Conservation (phyloP, 1,284 basidiomycete genomes). For the Ceratobasidium sp. region DNA sequence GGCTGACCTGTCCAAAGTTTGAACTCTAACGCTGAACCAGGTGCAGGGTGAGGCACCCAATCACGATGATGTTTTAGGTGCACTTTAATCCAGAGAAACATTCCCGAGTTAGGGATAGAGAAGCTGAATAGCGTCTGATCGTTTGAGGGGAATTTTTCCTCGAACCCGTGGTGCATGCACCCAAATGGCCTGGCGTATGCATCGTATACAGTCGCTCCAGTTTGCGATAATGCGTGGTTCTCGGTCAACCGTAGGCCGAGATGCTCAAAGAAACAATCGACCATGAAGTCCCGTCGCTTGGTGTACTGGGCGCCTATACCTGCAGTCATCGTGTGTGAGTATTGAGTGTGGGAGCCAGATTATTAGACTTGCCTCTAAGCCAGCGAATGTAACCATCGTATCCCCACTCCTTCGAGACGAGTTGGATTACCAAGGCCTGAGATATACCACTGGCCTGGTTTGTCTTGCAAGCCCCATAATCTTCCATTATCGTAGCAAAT, state of each 20-base stretch:
- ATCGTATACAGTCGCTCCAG: background rate
- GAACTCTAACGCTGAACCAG: slow-evolving; percentile 58
- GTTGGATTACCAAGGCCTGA: slow-evolving; percentile 65
- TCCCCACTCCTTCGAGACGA: slow-evolving; percentile 69
- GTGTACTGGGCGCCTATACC: slow-evolving; percentile 64
- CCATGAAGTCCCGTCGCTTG: slow-evolving; percentile 63
- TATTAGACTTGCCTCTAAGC: slow-evolving; percentile 62
- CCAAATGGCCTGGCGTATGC: slow-evolving; percentile 37
- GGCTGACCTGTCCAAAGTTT: slow-evolving; percentile 57
- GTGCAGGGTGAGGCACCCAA: slow-evolving; percentile 45
- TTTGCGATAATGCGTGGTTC: slow-evolving; percentile 7
- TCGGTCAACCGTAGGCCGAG: slow-evolving; percentile 8
- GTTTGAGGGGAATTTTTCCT: slow-evolving; percentile 55
- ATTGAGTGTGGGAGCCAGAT: background rate
- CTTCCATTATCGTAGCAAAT: slow-evolving; percentile 62
- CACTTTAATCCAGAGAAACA: slow-evolving; percentile 74
- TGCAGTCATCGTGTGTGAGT: slow-evolving; percentile 43
- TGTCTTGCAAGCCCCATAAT: slow-evolving; percentile 8
- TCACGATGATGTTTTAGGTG: slow-evolving; percentile 66
- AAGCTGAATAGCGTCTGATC: slow-evolving; percentile 64
- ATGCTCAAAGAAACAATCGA: slow-evolving; percentile 61
- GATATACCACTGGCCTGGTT: slow-evolving; percentile 16
- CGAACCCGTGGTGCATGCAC: slow-evolving; percentile 46
- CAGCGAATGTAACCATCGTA: slow-evolving; percentile 76
- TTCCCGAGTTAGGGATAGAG: slow-evolving; percentile 71